A percentile compares a stretch with the other conserved stretches of the same genome.
Evolutionary conservation across 768 basidiomycete species (phyloP).

Genomic region (Termitomyces titanicus): DNA sequence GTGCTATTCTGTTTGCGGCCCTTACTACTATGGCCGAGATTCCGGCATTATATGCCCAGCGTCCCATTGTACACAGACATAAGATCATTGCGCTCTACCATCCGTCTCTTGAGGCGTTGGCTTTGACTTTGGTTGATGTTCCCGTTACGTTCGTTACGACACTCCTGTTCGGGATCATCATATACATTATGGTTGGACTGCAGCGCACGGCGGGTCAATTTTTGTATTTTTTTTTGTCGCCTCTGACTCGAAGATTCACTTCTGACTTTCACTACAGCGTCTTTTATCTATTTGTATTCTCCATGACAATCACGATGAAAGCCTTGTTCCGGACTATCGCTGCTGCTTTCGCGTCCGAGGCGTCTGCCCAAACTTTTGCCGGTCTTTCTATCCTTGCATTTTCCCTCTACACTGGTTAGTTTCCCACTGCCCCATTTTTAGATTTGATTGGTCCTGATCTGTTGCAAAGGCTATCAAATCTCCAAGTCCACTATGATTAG

Average conservation of each 20-base stretch:
- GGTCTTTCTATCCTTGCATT: constrained; percentile 43
- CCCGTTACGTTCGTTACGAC: constrained; percentile 54
- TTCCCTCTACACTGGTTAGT: constrained; percentile 43
- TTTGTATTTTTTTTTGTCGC: constrained; percentile 52
- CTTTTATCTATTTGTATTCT: constrained; percentile 53
- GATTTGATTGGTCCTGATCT: background rate
- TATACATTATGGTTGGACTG: constrained; percentile 64
- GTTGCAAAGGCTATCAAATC: constrained; percentile 45
- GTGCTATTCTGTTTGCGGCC: constrained; percentile 10
- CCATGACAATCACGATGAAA: constrained; percentile 64
- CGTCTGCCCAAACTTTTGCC: constrained; percentile 53
- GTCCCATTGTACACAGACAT: constrained; percentile 57
- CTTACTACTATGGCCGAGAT: constrained; percentile 18
- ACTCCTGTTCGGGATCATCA: constrained; percentile 38
- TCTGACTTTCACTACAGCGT: constrained; percentile 32
- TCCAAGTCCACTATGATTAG: constrained; percentile 65
- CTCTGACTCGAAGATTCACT: background rate
- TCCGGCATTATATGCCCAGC: constrained; percentile 49
- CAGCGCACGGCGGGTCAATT: constrained; percentile 56
- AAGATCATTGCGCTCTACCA: constrained; percentile 54
- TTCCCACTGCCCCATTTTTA: constrained; percentile 20
- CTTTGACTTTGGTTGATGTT: constrained; percentile 58
- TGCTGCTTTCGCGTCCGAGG: constrained; percentile 52
- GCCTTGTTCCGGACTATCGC: constrained; percentile 71
- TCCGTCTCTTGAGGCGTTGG: constrained; percentile 29